Evolutionary conservation across 306 rosid genomes (phyloP).

Genomic region (Alnus glutinosa): DNA sequence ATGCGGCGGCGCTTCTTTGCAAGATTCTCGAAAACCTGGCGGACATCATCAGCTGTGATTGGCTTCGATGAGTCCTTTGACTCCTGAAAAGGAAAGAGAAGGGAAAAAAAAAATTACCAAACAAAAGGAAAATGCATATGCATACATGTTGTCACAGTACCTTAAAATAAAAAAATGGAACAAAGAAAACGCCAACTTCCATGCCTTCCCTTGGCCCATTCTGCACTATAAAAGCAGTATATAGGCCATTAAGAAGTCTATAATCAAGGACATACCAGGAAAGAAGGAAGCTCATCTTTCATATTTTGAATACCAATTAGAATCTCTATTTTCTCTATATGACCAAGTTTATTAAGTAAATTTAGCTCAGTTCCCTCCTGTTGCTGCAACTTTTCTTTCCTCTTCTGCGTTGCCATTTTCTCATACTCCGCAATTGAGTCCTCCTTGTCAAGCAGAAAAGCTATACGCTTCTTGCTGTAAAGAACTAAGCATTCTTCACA

Average conservation of each 20-base stretch:
- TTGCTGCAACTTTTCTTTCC: slow-evolving; percentile 80
- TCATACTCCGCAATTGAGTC: slow-evolving; percentile 90
- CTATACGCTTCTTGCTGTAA: slow-evolving; percentile 58
- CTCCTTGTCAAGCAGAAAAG: slow-evolving; percentile 79
- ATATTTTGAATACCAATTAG: slow-evolving; percentile 88
- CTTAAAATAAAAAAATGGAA: not conserved
- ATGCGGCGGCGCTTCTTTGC: slow-evolving; percentile 88
- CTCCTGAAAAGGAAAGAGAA: slow-evolving; percentile 51
- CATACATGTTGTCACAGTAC: slow-evolving; percentile 15
- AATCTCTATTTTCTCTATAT: slow-evolving; percentile 89
- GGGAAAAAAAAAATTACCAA: no score
- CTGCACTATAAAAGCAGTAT: not conserved
- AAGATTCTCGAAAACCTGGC: slow-evolving; percentile 80
- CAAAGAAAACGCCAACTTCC: slow-evolving; percentile 14
- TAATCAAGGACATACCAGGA: slow-evolving; percentile 58
- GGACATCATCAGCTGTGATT: slow-evolving; percentile 81
- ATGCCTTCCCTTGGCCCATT: not conserved
- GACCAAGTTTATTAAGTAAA: slow-evolving; percentile 77
- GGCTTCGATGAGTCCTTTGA: slow-evolving; percentile 86
- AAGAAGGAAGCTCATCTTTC: slow-evolving; percentile 81
- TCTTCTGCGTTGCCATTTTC: slow-evolving; percentile 76
- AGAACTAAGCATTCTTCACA: slow-evolving; percentile 60
- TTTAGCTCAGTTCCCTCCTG: slow-evolving; percentile 77
- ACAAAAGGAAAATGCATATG: not conserved
- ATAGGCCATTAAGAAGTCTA: slow-evolving; percentile 1